Base-by-base conservation (phyloP, 2,329 filamentous ascomycete species). In the Ascomycota sp. region DNA sequence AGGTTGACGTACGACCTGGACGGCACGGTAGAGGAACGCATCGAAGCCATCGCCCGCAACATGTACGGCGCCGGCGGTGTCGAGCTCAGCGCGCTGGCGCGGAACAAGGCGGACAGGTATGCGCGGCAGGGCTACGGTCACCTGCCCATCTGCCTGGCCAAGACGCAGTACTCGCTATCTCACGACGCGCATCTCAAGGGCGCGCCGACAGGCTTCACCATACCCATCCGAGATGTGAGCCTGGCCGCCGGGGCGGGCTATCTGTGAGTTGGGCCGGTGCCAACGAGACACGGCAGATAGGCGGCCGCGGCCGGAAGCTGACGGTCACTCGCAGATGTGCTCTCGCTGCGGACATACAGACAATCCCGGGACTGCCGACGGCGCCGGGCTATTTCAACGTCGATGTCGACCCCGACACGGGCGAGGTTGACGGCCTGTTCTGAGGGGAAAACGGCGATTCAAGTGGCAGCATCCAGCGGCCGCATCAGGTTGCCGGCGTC, bases 121-220 rank as follows among this genome's bases (percentile, higher is more conserved):
- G 85, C 79, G 21, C 71, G 72, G 48, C 89, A 95, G 54, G 89
- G 89, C 27, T 91, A 86, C 44, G 78, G 77, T 15, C 82, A 93
- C 52, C 61, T 98, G 39, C 89, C 89, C 23, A 93, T 95, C 47
- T 98, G 89, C 52, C 70, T 95, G 39, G 89, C 89, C 37, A 98
- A 98, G 73, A 98, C 89, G 10, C 89, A 98, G 55, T 98, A 98
- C 61, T 92, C 81, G 22, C 65, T 98, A 29, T 89, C 78, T 34
- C 86, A 95, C 53, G 83, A 98, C 51, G 77, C 86, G 3, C 73
- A 79, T 8, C 65, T 95, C 43, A 98, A 98, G 68, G 89, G 89
- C 37, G 89, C 89, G 7, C 89, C 89, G 17, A 80, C 75, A 4
- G 89, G 86, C 34, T 98, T 95, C 55, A 91, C 81, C 0, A 73